These are phyloP conservation scores for Phytopythium vexans DNA, from an alignment of 352 stramenopile species.

Conservation along the genomic window DNA sequence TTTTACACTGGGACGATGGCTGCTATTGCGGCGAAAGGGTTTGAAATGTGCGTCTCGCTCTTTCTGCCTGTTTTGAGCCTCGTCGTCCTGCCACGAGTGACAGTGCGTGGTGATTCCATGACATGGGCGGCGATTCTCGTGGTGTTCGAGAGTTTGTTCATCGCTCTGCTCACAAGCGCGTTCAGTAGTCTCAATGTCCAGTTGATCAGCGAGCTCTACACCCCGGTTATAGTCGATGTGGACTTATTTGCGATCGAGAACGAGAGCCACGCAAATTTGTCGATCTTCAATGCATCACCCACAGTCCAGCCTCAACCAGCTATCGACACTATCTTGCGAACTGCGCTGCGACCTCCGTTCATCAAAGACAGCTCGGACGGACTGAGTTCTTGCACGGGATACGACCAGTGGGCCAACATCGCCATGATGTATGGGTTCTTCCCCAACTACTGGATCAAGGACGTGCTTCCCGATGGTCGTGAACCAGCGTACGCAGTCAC, in stretches of 20 bases:
- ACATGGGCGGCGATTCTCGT: constrained; percentile 26
- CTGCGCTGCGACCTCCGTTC: constrained; percentile 21
- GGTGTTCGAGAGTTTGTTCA: constrained; percentile 16
- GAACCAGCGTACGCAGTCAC: constrained; percentile 1
- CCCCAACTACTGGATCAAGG: constrained; percentile 24
- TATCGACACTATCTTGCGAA: constrained; percentile 31
- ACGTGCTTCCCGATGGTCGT: constrained; percentile 22
- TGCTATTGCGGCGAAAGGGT: constrained; percentile 30
- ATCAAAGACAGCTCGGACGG: constrained; percentile 6
- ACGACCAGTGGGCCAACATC: constrained; percentile 27
- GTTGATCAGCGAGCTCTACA: constrained; percentile 4
- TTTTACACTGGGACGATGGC: constrained; percentile 45
- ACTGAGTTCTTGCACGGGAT: constrained; percentile 18
- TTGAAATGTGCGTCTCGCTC: constrained; percentile 32
- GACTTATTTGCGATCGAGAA: too few species aligned
- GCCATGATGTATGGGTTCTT: constrained; percentile 30
- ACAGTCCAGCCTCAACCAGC: constrained; percentile 2
- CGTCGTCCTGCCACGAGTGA: constrained; percentile 30
- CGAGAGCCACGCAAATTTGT: too few species aligned
- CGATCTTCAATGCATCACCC: too few species aligned
- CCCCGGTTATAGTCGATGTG: too few species aligned
- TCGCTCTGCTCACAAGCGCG: constrained; percentile 34
- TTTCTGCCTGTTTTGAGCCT: constrained; percentile 43
- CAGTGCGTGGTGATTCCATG: constrained; percentile 40
- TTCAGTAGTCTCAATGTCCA: constrained; percentile 51